These are phyloP conservation scores for Umbelopsis vinacea DNA, from an alignment of 192 early-diverging fungal genomes.

Conservation along the genomic window DNA sequence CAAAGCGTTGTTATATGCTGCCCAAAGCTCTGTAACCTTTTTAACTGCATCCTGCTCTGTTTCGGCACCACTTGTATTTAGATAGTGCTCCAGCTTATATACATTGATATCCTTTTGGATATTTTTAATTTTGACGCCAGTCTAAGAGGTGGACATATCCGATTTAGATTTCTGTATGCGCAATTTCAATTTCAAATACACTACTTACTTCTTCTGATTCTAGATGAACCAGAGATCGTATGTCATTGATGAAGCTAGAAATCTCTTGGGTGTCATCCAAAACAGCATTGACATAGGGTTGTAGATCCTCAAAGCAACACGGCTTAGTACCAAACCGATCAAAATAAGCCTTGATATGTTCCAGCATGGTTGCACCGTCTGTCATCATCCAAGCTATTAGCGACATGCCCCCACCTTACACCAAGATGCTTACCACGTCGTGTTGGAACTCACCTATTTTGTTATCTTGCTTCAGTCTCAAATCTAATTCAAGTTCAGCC, in stretches of 20 bases:
- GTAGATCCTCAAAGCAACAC: slow-evolving; percentile 80
- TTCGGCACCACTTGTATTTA: slow-evolving; percentile 23
- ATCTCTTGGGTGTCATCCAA: slow-evolving; percentile 24
- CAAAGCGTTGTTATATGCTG: slow-evolving; percentile 46
- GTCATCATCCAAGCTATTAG: not conserved
- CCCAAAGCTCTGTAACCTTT: slow-evolving; percentile 44
- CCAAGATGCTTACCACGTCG: too few species aligned
- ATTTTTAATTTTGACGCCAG: slow-evolving; percentile 33
- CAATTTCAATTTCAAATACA: not conserved
- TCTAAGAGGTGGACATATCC: not conserved
- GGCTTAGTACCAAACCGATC: slow-evolving; percentile 63
- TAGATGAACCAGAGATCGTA: slow-evolving; percentile 33
- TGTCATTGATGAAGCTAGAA: slow-evolving; percentile 38
- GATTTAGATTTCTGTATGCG: too few species aligned
- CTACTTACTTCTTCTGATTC: slow-evolving; percentile 44
- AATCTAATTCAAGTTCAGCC: slow-evolving; percentile 66
- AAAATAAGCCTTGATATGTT: slow-evolving; percentile 61
- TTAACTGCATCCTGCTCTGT: slow-evolving; percentile 15
- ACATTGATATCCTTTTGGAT: slow-evolving; percentile 43
- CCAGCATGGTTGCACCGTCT: not conserved
- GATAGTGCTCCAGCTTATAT: slow-evolving; percentile 44
- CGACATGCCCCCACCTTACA: too few species aligned
- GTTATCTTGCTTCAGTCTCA: slow-evolving; percentile 34
- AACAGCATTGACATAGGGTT: slow-evolving; percentile 54
- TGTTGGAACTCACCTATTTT: slow-evolving; percentile 38